phyloP scores from a whole-genome alignment of 2,329 filamentous ascomycete species.

The Colletotrichum simmondsii region DNA sequence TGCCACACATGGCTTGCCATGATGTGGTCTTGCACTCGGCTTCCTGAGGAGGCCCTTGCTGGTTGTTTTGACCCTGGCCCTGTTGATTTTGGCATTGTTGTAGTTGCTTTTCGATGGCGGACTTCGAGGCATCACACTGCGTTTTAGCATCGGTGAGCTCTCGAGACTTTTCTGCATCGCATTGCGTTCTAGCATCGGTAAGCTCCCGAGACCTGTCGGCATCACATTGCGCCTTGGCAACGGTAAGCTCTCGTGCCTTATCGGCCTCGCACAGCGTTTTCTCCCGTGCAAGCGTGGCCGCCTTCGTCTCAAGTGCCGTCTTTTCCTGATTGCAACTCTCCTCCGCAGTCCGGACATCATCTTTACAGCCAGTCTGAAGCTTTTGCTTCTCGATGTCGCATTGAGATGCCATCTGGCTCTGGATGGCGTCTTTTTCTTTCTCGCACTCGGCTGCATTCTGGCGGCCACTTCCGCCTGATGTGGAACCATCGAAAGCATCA shows the following conservation, averaged over 20 bases:
- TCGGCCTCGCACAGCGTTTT: too few relatives aligned
- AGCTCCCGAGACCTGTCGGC: neutral
- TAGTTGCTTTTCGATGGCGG: neutral
- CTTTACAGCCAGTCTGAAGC: neutral
- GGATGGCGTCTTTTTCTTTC: neutral
- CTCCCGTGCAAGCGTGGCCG: neutral
- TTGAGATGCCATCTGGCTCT: neutral
- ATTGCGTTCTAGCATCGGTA: neutral
- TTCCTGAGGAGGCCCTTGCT: neutral
- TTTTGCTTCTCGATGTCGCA: neutral
- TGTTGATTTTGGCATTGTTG: neutral
- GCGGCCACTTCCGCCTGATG: neutral
- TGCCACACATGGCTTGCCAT: neutral
- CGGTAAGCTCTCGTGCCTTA: too few relatives aligned
- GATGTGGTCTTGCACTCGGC: neutral
- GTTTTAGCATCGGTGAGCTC: neutral
- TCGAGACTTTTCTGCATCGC: neutral
- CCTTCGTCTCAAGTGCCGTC: neutral
- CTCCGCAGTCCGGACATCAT: neutral
- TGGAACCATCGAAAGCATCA: neutral
- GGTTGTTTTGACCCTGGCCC: neutral
- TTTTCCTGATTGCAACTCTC: neutral
- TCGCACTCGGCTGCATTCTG: neutral
- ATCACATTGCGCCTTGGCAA: neutral
- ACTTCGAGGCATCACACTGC: neutral